Evolutionary conservation across 208 protist genomes (phyloP), one percentile per base, ranked within the genome.

Genomic region (Sergeia podlipaevii): DNA sequence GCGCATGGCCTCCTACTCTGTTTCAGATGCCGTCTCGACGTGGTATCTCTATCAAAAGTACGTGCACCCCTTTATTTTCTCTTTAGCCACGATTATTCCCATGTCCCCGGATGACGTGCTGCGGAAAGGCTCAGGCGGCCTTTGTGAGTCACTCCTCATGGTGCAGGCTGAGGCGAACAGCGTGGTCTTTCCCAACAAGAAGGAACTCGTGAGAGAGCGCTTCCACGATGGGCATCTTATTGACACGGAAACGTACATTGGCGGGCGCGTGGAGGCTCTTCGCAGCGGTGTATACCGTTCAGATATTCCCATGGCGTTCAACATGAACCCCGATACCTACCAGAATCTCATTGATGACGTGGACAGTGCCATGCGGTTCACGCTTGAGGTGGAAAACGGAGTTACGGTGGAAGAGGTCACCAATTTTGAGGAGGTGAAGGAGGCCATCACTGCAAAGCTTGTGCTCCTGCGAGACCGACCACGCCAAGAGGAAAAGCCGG

Each of bases 41-140:
- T 99, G 99, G 83, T 99, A 99, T 74, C 80, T 99, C 13, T 99
- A 99, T 72, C 90, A 92, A 57, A 99, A 99, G 53, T 99, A 98
- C 67, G 97, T 99, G 10, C 96, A 99, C 70, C 97, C 98, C 0
- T 99, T 99, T 78, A 99, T 99, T 66, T 99, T 99, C 70, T 99
- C 99, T 0, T 87, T 99, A 17, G 98, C 97, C 70, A 99, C 89
- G 2, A 99, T 99, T 65, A 99, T 99, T 68, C 99, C 99, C 4
- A 95, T 99, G 87, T 74, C 94, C 18, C 97, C 99, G 1, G 98
- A 99, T 69, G 97, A 99, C 48, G 98, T 99, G 7, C 81, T 99
- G 53, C 85, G 98, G 43, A 99, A 99, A 65, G 97, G 95, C 37
- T 99, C 97, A 4, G 99, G 99, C 24, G 99, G 97, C 5, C 70